phyloP scores from a whole-genome alignment of 441 rosid species.

The Pelargonium fulgidum region DNA sequence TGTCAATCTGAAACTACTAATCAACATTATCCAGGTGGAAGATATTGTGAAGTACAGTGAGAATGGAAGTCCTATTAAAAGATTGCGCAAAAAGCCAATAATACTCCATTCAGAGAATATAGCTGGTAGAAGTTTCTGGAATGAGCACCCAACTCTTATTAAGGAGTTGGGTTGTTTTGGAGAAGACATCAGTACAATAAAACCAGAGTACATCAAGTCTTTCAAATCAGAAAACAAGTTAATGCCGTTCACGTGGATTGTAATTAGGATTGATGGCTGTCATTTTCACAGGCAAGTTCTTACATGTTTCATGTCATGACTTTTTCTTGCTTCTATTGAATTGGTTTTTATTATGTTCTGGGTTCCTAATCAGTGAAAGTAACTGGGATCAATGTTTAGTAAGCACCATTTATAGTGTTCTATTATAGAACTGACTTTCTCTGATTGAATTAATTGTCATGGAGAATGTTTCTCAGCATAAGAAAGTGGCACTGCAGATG shows the following conservation, averaged over 20 bases:
- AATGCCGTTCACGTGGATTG: slow-evolving; percentile 77
- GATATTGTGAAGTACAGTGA: slow-evolving; percentile 64
- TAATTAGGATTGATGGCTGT: slow-evolving; percentile 86
- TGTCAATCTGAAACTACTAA: slow-evolving; percentile 10
- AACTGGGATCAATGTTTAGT: background rate
- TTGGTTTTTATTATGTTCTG: slow-evolving; percentile 10
- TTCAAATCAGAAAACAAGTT: slow-evolving; percentile 66
- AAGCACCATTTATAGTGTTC: background rate
- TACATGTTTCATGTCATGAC: background rate
- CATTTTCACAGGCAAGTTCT: slow-evolving; percentile 78
- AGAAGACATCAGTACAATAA: slow-evolving; percentile 47
- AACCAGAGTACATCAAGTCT: slow-evolving; percentile 54
- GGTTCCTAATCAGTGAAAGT: slow-evolving; percentile 6
- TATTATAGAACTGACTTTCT: background rate
- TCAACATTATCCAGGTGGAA: slow-evolving; percentile 47
- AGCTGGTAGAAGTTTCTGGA: slow-evolving; percentile 68
- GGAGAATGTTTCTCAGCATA: slow-evolving; percentile 1
- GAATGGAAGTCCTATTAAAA: slow-evolving; percentile 63
- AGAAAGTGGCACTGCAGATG: background rate
- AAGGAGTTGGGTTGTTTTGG: slow-evolving; percentile 55
- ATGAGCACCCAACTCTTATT: slow-evolving; percentile 42
- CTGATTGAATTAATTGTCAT: slow-evolving; percentile 6
- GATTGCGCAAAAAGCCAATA: slow-evolving; percentile 57
- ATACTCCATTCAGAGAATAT: slow-evolving; percentile 53
- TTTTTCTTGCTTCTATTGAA: background rate